Evolutionary conservation across 208 protist species (phyloP), one percentile per base, ranked within the genome.

Genomic region (Leishmania aethiopica): DNA sequence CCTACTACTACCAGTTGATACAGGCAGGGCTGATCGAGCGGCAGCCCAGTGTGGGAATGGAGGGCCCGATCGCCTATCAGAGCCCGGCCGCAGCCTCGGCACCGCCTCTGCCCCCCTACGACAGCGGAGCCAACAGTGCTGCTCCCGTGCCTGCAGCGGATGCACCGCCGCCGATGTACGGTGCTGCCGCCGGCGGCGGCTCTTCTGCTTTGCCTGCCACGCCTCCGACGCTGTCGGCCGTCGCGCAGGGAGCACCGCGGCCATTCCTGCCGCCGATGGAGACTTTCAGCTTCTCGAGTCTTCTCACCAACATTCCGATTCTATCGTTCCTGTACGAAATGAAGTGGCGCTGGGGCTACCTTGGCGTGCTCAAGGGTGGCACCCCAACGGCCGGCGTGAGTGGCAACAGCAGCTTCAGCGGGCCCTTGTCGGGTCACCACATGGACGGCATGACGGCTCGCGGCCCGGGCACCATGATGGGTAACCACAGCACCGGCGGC

Each of bases 301-400:
- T 96, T 17, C 85, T 96, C 51, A 95, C 93, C n/a, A 96, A 95
- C 88, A 89, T 96, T 25, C 93, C 93, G 2, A 88, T 94, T 69
- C 89, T 96, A 15, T 96, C 93, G 37, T 96, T 96, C 82, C 76
- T 96, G 62, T 91, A 95, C 82, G 93, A 96, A 80, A 96, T 96
- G 93, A 91, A 93, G 70, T 94, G 92, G 81, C 90, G 93, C 22
- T 94, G 89, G 91, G 88, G 90, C 19, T 88, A 93, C 85, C 81
- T 95, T 4, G 91, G 92, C 8, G 72, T 95, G 82, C 78, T 92
- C 35, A 90, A 90, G 64, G 81, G 47, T 49, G 83, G 85, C 62
- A 84, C 84, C 25, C 86, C 90, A 32, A 78, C 84, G 11, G 72
- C 71, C 37, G 80, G 60, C 55, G 66, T 53, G 13, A 75, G 71